Base-by-base conservation (phyloP, 192 early-diverging fungal genomes). In the Coemansia sp. region DNA sequence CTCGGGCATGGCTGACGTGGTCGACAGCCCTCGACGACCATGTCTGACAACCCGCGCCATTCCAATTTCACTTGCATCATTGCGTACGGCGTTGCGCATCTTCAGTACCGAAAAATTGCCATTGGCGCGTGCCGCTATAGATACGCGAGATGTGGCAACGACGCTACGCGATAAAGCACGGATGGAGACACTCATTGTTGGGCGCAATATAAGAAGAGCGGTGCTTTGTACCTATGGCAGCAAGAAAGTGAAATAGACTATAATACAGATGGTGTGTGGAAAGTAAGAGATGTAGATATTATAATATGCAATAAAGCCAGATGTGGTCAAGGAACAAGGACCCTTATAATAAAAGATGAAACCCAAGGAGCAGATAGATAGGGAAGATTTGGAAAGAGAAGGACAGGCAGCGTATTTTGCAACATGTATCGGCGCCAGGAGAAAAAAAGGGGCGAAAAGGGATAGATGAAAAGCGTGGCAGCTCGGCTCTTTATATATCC, bases 1-100 rank as follows among this genome's bases (percentile, higher is more conserved):
- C 25, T 74, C 68, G 45, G 74, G 71, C 20, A 61, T 44, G 5
- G 69, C 73, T 5, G 74, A 61, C 17, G 79, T 67, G 0, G 80
- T 77, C n/a, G 69, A 54, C 11, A 77, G 72, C 7, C 44, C 17
- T 39, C 76, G 64, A 20, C 37, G 65, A n/a, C 55, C 22, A 43
- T 7, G 49, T 48, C 44, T 20, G 50, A 38, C 14, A 50, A 54
- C 22, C 53, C 11, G 20, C 50, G 54, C 48, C 61, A 9, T 39
- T 16, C 39, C 8, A 16, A 59, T 40, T 13, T 6, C 12, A 5
- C 38, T 59, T 14, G 14, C 9, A 17, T 59, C 42, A 32, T 1
- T 39, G n/a, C 42, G 16, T 4, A 59, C n/a, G 8, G 38, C 14
- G 39, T 4, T 59, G 38, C 39, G 57, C 39, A 14, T 13, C 4